Evolutionary conservation across 2,329 filamentous ascomycete genomes (phyloP).

Genomic region (Bertia moriformis): DNA sequence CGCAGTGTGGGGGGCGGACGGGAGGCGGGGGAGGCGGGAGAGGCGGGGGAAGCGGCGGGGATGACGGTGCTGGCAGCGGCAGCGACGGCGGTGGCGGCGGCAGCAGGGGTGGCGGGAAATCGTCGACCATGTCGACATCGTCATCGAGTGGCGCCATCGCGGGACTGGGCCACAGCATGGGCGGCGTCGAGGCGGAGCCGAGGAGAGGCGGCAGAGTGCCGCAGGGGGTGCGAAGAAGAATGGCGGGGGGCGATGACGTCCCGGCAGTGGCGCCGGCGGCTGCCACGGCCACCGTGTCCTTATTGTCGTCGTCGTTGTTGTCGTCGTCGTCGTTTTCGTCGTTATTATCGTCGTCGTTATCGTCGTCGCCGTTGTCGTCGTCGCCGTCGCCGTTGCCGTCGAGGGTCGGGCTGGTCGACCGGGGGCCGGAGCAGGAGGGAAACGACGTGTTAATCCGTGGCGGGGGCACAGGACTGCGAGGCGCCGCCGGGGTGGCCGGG

Average conservation of each 20-base stretch:
- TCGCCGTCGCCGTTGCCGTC: no score
- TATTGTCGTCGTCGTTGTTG: no score
- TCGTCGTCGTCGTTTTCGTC: no score
- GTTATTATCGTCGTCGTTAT: no score
- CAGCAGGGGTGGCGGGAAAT: not conserved
- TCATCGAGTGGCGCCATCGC: conserved; percentile 1
- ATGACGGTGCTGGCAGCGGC: conserved; percentile 8
- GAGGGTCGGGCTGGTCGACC: not conserved
- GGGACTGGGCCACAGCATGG: not conserved
- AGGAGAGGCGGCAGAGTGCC: no score
- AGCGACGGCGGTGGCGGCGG: conserved; percentile 16
- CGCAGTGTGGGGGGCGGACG: not conserved
- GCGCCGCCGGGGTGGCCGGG: conserved; percentile 8
- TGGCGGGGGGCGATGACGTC: no score
- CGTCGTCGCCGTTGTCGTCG: no score
- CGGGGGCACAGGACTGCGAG: not conserved
- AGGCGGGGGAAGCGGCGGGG: no score
- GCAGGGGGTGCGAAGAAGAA: no score
- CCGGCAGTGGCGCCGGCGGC: not conserved
- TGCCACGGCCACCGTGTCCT: no score
- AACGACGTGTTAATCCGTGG: not conserved
- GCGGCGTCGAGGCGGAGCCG: not conserved
- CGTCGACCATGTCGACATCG: no score
- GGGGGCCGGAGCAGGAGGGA: not conserved
- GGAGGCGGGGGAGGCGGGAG: not conserved